phyloP scores from a whole-genome alignment of 257 asterid genomes.

The Petunia axillaris region DNA sequence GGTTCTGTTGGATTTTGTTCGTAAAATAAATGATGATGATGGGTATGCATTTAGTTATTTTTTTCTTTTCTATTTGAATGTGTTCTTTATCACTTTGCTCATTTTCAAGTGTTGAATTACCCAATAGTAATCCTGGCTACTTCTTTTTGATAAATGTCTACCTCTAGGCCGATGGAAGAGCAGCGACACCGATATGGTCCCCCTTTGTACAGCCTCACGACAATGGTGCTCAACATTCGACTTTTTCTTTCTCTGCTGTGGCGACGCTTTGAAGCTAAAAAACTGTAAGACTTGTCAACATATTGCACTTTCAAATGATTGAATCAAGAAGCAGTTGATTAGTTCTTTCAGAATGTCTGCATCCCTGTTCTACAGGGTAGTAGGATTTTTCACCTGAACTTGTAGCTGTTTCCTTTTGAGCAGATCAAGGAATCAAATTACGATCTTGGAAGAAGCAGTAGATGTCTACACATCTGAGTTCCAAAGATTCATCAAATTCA shows the following conservation, averaged over 20 bases:
- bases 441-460: constrained; percentile 72
- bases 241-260: constrained; percentile 64
- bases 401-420: constrained; percentile 31
- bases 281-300: constrained; percentile 58
- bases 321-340: neutral
- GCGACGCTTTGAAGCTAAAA: constrained; percentile 60
- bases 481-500: constrained; percentile 77
- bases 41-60: constrained; percentile 61
- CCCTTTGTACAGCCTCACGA: constrained; percentile 87
- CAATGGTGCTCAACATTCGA: constrained; percentile 72
- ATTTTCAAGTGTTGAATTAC: constrained; percentile 27
- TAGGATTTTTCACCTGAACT: constrained; percentile 3
- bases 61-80: constrained; percentile 4
- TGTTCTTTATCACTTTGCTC: constrained; percentile 31
- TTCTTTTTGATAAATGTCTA: constrained; percentile 44
- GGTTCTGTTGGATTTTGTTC: constrained; percentile 94
- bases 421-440: constrained; percentile 67
- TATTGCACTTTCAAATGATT: constrained; percentile 30
- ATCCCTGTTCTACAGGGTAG: neutral
- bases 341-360: neutral
- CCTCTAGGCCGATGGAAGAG: constrained; percentile 98
- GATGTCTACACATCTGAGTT: constrained; percentile 77
- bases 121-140: constrained; percentile 32
- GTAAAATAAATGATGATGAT: constrained; percentile 91
- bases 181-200: constrained; percentile 97